These are phyloP conservation scores for Dichotomopilus funicola DNA, from an alignment of 2,329 filamentous ascomycete genomes.

Conservation along the genomic window DNA sequence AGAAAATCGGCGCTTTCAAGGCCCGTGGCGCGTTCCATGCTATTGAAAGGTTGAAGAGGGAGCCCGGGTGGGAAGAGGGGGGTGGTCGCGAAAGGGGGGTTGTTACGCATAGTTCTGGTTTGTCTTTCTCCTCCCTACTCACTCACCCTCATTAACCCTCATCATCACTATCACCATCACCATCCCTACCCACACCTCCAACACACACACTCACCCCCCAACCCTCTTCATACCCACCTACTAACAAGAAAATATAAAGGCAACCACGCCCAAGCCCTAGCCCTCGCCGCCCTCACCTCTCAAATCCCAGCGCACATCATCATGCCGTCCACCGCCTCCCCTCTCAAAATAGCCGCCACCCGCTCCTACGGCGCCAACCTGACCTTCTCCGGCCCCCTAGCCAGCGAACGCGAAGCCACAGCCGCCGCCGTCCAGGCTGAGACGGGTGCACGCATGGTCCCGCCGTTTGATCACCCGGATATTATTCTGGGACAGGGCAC, in stretches of 20 bases:
- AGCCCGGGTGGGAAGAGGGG: slow-evolving; percentile 54
- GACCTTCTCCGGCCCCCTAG: slow-evolving; percentile 75
- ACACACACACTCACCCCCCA: neutral
- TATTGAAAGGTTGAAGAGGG: slow-evolving; percentile 58
- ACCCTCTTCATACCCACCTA: too few relatives aligned
- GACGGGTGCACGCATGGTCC: slow-evolving; percentile 73
- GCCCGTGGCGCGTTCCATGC: slow-evolving; percentile 86
- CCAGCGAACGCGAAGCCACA: slow-evolving; percentile 71
- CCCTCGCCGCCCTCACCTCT: slow-evolving; percentile 71
- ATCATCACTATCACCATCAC: neutral
- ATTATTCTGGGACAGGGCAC: slow-evolving; percentile 95
- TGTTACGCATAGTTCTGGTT: slow-evolving; percentile 84
- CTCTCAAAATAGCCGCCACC: slow-evolving; percentile 83
- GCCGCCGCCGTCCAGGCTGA: slow-evolving; percentile 60
- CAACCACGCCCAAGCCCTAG: slow-evolving; percentile 90
- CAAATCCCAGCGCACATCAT: slow-evolving; percentile 77
- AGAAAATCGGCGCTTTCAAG: slow-evolving; percentile 90
- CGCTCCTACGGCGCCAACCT: slow-evolving; percentile 69
- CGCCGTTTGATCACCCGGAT: slow-evolving; percentile 87
- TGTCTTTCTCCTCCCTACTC: slow-evolving; percentile 13
- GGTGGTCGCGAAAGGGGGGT: slow-evolving; percentile 62
- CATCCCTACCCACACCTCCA: neutral
- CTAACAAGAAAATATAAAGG: too few relatives aligned
- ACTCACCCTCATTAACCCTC: neutral
- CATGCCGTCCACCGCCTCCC: slow-evolving; percentile 80